Evolutionary conservation across 208 protist species (phyloP), one percentile per base, ranked within the genome.

Genomic region (Kentomonas sorsogonicus): DNA sequence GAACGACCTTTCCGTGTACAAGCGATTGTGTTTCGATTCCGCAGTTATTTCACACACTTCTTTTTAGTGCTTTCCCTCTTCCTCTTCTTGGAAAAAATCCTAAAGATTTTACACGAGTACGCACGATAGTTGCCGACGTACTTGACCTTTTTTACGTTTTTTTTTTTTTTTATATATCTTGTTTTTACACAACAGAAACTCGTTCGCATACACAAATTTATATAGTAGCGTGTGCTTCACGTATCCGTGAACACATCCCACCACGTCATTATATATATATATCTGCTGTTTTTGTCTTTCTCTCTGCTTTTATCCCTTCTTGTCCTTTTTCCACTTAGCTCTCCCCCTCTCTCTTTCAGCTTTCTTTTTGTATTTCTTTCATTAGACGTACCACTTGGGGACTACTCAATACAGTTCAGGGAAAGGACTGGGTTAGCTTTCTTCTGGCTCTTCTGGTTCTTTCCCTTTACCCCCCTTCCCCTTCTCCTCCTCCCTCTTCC

Each of bases 401-500:
- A 7, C 29, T 16, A 23, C 5, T 36, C 33, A 15, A 36, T 36
- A 15, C 5, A 15, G 33, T 36, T 15, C 33, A 15, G 7, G 7
- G n/a, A n/a, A n/a, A n/a, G n/a, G 5, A 15, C 33, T 36, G 5
- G 33, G 11, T 11, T 36, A 45, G 15, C 15, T 25, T 10, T n/a
- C 15, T 13, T 39, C n/a, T 25, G 0, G 31, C 2, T 9, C 33
- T 40, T 34, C 16, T 39, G 7, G 10, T 26, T 27, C 18, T 6
- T 60, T 27, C 15, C 16, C 5, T 39, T 51, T 44, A 38, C 34
- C 18, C 26, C 16, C 39, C 43, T 62, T 31, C 23, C 31, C 26
- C 50, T 10, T 40, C 34, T 46, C 48, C 40, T 23, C 30, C 29
- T 45, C 11, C 0, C 33, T 48, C 26, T 34, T n/a, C 16, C 16